phyloP scores from a whole-genome alignment of 768 basidiomycete species.

The Pleurotus tuoliensis region DNA sequence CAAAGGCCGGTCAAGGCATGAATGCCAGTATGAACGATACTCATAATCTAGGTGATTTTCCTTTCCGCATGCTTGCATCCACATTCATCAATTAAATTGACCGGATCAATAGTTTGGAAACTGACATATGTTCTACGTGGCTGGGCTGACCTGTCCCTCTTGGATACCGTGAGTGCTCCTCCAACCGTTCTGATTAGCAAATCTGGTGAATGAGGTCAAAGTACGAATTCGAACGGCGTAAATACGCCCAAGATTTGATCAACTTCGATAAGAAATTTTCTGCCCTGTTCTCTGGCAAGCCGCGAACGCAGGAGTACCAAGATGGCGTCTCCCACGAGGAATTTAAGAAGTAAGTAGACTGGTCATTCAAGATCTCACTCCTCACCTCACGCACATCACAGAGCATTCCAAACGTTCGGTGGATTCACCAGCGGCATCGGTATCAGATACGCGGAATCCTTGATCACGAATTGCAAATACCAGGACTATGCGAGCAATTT shows the following conservation, averaged over 20 bases:
- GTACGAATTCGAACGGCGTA: slow-evolving; percentile 68
- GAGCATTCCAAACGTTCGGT: slow-evolving; percentile 50
- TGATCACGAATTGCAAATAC: slow-evolving; percentile 33
- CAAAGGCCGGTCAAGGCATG: slow-evolving; percentile 74
- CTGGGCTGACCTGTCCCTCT: slow-evolving; percentile 42
- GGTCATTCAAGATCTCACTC: not conserved
- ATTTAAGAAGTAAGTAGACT: slow-evolving; percentile 36
- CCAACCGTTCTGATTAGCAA: not conserved
- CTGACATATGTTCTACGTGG: slow-evolving; percentile 52
- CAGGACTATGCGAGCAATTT: slow-evolving; percentile 38
- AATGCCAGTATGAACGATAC: slow-evolving; percentile 76
- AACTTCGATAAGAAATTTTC: slow-evolving; percentile 65
- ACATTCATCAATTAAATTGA: not conserved
- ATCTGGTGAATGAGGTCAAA: slow-evolving; percentile 17
- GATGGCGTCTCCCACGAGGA: slow-evolving; percentile 52
- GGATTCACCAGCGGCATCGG: slow-evolving; percentile 53
- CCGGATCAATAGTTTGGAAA: slow-evolving; percentile 48
- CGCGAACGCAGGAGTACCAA: slow-evolving; percentile 40
- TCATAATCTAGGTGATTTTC: slow-evolving; percentile 55
- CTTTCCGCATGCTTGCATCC: not conserved
- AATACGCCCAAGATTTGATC: slow-evolving; percentile 71
- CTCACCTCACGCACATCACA: slow-evolving; percentile 13
- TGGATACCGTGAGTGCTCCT: slow-evolving; percentile 44
- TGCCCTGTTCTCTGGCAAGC: slow-evolving; percentile 65
- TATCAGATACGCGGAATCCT: slow-evolving; percentile 47